Base-by-base conservation (phyloP, 345 rosid genomes). In the Populus pruinosa region DNA sequence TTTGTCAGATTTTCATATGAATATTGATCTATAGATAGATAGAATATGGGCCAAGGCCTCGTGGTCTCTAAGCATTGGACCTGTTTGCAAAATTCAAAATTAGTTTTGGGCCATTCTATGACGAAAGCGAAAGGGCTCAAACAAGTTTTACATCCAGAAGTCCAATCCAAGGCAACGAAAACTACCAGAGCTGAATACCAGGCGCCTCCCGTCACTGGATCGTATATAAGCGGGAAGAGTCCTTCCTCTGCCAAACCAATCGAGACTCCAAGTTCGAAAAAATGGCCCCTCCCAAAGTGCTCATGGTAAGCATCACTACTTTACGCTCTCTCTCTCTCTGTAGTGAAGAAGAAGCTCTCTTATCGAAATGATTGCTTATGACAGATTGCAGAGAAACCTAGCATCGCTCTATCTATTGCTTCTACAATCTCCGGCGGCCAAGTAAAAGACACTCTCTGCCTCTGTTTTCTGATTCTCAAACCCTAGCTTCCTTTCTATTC, bases 311-410 rank as follows among this genome's bases (percentile, higher is more conserved):
- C 25, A 13, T 13, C 17, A 47, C 50, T 14, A 47, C 50, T 47
- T 47, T 4, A 41, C 44, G 2, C 44, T 41, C 44, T 9, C 1
- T 12, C 5, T 44, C 50, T 4, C 17, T 47, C 4, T 12, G 50
- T 47, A 47, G 50, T 14, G 50, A 14, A 14, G 50, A 47, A 47
- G 50, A 12, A 12, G 50, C 50, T 47, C 44, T 41, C 44, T 13
- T 47, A 47, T 47, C 5, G 17, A 47, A 47, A 47, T 14, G 18
- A 47, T 47, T 47, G 17, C 50, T 13, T 4, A 47, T 39, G 31
- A 36, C 88, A 89, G 99, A 94, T 95, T 70, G 98, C 99, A 16
- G 99, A 95, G 90, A 95, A 95, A 91, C 99, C 98, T 29, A 93
- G 98, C 88, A 93, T 95, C 64, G 99, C 99, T 20, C 85, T 82